Evolutionary conservation across 164 flowering plant genomes (phyloP), one percentile per base, ranked within the genome.

Genomic region (Annona cherimola): DNA sequence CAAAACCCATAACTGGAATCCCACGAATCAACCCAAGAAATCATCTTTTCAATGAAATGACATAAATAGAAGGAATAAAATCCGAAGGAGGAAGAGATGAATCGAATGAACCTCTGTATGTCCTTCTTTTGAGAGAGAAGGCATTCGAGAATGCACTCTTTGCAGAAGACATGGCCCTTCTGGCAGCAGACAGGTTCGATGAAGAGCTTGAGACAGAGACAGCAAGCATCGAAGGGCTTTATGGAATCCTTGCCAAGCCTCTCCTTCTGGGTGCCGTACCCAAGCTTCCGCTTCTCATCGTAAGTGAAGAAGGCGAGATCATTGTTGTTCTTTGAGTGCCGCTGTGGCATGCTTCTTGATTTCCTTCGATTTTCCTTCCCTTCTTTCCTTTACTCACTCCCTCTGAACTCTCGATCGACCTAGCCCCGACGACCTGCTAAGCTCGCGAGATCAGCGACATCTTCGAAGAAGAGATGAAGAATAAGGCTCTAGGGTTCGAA

Each of bases 291-390:
- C 89, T 95, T 95, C 89, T 95, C 99, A 69, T 94, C 99, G 79
- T 94, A 92, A 2, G 99, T 94, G 87, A 94, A 94, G 88, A 87
- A 92, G 8, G 98, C 97, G 42, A 94, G 86, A 78, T 94, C 99
- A 76, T 93, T 94, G 83, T 94, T 94, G 93, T 94, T 94, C 90
- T 93, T 94, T 69, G 99, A 94, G 78, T 94, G 99, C 77, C 99
- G 77, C 83, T 94, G 97, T 55, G 98, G 97, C 98, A 93, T 93
- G 59, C n/a, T n/a, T n/a, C n/a, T n/a, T n/a, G n/a, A n/a, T 62
- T 50, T 45, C 18, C n/a, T n/a, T 66, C 68, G 14, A 40, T n/a
- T 6, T 43, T 7, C 45, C n/a, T 40, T 41, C 57, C 57, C 14
- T 5, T 11, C 57, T 50, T 16, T 46, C 54, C 14, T 16, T 5